Base-by-base conservation (phyloP, 805 yeast genomes). In the Candida bentonensis region DNA sequence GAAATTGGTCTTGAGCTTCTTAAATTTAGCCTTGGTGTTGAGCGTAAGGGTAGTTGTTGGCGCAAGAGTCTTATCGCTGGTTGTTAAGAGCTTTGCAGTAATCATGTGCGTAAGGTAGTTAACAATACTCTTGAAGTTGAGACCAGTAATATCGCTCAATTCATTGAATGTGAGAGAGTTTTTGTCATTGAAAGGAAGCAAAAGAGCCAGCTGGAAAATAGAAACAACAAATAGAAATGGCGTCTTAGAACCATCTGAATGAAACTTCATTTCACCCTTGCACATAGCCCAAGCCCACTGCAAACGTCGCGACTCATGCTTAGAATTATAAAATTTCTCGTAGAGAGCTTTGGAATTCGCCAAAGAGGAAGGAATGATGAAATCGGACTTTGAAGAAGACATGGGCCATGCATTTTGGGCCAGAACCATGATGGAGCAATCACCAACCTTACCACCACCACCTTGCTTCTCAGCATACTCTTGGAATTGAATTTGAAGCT, bases 221-320 rank as follows among this genome's bases (percentile, higher is more conserved):
- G 95, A 82, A 39, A 86, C 86, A 2, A 82, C 81, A 57, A 94
- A 81, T 3, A 61, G 57, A 45, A 63, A 63, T 4, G 58, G 57
- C 9, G 49, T 49, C 56, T 81, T 84, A 41, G 95, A 87, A 3
- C 88, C 82, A 52, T 80, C 79, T 3, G 89, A 74, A 58, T 85
- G 82, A 9, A 94, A 95, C 62, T 80, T 83, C 46, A 92, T 64
- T 60, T 92, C 99, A 48, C 94, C 92, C 61, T 89, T 82, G 41
- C 94, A 85, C 58, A 85, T 77, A 54, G 86, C 82, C 96, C 96
- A 92, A 47, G 89, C 73, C 99, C 99, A 92, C 57, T 84, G 82
- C 54, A 92, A 73, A 51, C 85, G 78, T 62, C 97, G 74, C 11
- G 96, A 96, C 49, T 69, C 75, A 62, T 89, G 96, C 55, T 82